Percentiles rank a stretch among this genome's conserved stretches.
These are phyloP conservation scores for Magnolia sinica DNA, from an alignment of 164 flowering plant genomes.

Conservation along the genomic window DNA sequence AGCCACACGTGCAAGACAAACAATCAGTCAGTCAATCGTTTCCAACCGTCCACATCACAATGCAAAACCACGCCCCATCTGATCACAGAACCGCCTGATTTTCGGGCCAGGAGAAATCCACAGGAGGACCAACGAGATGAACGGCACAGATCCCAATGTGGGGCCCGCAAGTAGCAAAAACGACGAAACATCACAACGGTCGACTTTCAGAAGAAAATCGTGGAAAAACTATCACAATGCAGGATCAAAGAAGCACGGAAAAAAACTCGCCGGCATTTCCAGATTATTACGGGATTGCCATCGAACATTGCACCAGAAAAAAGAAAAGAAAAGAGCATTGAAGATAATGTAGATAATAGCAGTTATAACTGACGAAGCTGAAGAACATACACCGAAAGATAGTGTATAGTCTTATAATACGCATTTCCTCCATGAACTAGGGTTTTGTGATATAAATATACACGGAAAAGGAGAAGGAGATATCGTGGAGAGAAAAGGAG, in stretches of 20 bases:
- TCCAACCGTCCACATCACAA: neutral
- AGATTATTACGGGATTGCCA: too few relatives aligned
- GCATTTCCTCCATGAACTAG: neutral
- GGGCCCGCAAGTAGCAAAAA: neutral
- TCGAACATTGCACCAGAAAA: too few relatives aligned
- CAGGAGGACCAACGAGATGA: neutral
- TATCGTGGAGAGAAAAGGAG: neutral
- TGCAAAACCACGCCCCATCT: neutral
- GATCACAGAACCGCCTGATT: neutral
- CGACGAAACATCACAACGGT: neutral
- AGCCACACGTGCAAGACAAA: neutral
- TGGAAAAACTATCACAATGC: neutral
- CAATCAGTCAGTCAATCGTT: too few relatives aligned
- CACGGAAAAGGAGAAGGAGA: neutral
- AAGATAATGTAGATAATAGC: neutral
- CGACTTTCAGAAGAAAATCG: neutral
- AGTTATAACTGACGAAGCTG: neutral
- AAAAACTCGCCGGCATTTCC: neutral
- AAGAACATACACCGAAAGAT: neutral
- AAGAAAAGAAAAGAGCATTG: neutral
- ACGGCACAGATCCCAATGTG: neutral
- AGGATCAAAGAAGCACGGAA: neutral
- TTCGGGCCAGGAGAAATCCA: neutral
- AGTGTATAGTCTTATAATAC: neutral
- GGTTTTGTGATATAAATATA: neutral